Evolutionary conservation across 2,329 filamentous ascomycete genomes (phyloP).

Genomic region (Bipolaris victoriae): DNA sequence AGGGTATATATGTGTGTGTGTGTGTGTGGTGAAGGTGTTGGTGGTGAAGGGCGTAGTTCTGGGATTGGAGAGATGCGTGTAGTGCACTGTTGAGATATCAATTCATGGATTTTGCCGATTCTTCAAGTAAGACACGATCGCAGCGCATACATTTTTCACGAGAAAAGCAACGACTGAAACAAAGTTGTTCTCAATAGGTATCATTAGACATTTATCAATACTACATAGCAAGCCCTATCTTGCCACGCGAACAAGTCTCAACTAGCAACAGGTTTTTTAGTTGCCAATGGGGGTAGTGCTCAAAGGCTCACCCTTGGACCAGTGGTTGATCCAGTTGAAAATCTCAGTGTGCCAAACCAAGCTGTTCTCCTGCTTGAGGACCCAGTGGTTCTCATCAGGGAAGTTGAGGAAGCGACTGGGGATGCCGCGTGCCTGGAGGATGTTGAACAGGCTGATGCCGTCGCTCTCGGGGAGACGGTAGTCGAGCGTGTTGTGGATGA

Average conservation of each 20-base stretch:
- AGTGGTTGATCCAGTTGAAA: constrained; percentile 51
- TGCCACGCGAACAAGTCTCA: background rate
- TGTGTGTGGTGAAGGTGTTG: background rate
- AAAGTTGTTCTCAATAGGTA: background rate
- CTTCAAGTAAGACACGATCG: background rate
- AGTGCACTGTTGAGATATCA: no score
- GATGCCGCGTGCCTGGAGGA: constrained; percentile 76
- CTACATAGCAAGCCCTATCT: background rate
- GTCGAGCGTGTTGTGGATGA: constrained; percentile 89
- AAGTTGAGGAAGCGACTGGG: constrained; percentile 81
- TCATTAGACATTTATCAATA: constrained; percentile 14
- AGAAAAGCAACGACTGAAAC: background rate
- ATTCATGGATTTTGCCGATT: no score
- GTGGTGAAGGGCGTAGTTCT: no score
- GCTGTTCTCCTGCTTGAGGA: constrained; percentile 87
- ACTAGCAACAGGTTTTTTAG: constrained; percentile 18
- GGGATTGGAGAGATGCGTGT: no score
- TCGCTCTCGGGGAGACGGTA: constrained; percentile 87
- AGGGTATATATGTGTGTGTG: background rate
- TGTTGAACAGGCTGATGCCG: constrained; percentile 83
- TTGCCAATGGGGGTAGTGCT: constrained; percentile 40
- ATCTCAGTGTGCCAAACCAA: constrained; percentile 80
- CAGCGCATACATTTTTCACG: background rate
- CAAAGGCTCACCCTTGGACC: constrained; percentile 38
- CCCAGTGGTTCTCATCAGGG: constrained; percentile 81